Percentiles rank a stretch among this genome's conserved stretches.
phyloP scores from a whole-genome alignment of 352 stramenopile genomes.

The Blastocystis sp. region DNA sequence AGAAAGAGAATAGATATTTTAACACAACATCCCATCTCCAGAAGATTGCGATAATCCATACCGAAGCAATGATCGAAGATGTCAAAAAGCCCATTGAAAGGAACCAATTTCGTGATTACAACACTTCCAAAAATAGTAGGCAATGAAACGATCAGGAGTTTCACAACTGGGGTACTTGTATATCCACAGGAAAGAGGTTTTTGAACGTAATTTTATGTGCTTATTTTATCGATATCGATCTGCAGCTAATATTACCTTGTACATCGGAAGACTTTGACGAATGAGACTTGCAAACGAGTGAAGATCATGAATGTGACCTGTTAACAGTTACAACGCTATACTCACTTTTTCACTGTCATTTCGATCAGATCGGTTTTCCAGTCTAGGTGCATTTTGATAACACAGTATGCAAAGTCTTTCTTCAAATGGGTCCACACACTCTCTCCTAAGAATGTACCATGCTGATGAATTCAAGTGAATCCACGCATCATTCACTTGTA shows the following conservation, averaged over 20 bases:
- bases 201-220: neutral
- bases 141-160: neutral
- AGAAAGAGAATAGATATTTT: neutral
- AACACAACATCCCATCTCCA: neutral
- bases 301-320: too few relatives aligned
- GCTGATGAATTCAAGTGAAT: neutral
- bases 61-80: neutral
- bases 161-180: neutral
- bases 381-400: neutral
- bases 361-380: neutral
- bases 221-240: neutral
- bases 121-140: neutral
- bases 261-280: too few relatives aligned
- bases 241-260: too few relatives aligned
- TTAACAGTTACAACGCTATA: too few relatives aligned
- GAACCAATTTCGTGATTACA: neutral
- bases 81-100: neutral
- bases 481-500: neutral
- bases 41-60: conserved; percentile 3
- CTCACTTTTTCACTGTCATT: too few relatives aligned
- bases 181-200: neutral
- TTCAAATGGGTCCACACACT: neutral
- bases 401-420: neutral
- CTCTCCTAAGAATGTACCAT: neutral
- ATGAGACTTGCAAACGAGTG: too few relatives aligned